Base-by-base conservation (phyloP, 1,284 basidiomycete genomes). In the Pholiota adiposa region DNA sequence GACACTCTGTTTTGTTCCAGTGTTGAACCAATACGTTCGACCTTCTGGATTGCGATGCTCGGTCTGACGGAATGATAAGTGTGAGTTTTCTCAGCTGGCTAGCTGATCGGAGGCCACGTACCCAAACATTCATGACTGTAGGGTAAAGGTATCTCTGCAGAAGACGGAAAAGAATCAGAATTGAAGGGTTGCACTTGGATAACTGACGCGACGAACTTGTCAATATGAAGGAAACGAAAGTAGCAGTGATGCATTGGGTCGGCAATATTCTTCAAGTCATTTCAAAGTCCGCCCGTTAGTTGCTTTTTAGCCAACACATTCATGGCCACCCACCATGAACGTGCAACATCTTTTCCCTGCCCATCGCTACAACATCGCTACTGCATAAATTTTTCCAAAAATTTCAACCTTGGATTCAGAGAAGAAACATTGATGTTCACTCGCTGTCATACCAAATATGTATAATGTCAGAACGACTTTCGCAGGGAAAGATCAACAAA, bases 1-100 rank as follows among this genome's bases (percentile, higher is more conserved):
- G 60, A 93, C 92, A 73, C 91, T 93, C 69, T 91, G 88, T 65
- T 85, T 83, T 0, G 86, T 88, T 11, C 77, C 80, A 0, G 90
- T 88, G 68, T 93, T 93, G 76, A 92, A 94, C 92, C 92, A 94
- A 66, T 94, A 94, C 0, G 90, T 92, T 8, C 92, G 83, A 27
- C 92, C 92, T 70, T 93, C 92, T 5, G 90, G 89, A 75, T 93
- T 93, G 29, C 88, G 83, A 73, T 91, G 89, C 70, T 91, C 89
- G 1, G 89, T 90, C 89, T 91, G 62, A n/a, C n/a, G 11, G 54
- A 43, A 31, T 11, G 21, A 36, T 19, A 16, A n/a, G 19, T 2
- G 33, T 53, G 19, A 50, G 46, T 59, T 50, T 49, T 29, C 49
- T 34, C 36, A 21, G 41, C 12, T 52, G 25, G 14, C 46, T 34